Conservation (phyloP, 176 grass and related monocot genomes). For the Cenchrus fungigraminus region DNA sequence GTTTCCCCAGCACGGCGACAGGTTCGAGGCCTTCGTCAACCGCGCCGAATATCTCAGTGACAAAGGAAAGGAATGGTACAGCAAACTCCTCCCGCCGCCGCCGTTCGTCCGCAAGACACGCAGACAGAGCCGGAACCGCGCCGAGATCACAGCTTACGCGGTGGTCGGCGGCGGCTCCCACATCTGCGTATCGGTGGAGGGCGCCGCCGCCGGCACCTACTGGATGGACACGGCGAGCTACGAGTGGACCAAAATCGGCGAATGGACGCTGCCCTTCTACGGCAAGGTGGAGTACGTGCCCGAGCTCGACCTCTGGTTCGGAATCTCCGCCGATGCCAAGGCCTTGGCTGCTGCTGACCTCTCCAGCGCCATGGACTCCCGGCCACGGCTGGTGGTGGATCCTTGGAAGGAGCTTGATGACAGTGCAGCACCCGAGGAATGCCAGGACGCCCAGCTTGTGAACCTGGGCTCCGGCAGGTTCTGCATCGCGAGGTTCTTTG, state of each 20-base stretch:
- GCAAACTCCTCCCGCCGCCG: neutral
- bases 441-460: too few relatives aligned
- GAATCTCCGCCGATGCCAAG: neutral
- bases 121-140: too few relatives aligned
- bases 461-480: too few relatives aligned
- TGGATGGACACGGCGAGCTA: neutral
- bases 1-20: too few relatives aligned
- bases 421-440: too few relatives aligned
- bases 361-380: neutral
- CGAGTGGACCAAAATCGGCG: neutral
- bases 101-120: neutral
- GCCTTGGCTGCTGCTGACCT: constrained; percentile 1
- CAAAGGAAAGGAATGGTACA: too few relatives aligned
- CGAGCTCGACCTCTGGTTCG: constrained; percentile 4
- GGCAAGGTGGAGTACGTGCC: neutral
- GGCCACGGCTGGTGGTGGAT: neutral
- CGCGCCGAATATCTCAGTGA: too few relatives aligned
- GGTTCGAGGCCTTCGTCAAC: too few relatives aligned
- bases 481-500: too few relatives aligned
- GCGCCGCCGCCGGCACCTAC: neutral
- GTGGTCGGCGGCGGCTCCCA: neutral
- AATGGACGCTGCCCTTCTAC: neutral
- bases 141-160: neutral
- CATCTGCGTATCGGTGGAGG: neutral
- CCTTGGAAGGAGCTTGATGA: neutral